These are phyloP conservation scores for Bremia lactucae DNA, from an alignment of 352 stramenopile species.

Conservation along the genomic window DNA sequence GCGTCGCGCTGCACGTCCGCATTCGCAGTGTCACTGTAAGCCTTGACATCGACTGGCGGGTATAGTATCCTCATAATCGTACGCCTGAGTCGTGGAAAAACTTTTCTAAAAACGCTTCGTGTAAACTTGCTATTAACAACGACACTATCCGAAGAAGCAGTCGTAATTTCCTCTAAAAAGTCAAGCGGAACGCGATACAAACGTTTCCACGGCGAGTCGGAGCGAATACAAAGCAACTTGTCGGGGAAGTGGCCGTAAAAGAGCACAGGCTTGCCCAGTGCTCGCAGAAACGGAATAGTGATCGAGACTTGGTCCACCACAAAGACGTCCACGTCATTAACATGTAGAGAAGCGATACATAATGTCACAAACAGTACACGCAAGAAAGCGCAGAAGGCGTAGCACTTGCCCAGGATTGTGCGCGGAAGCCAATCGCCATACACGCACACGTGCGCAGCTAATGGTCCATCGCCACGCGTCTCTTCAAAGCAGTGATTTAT, in stretches of 20 bases:
- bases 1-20: conserved; percentile 25
- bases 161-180: conserved; percentile 89
- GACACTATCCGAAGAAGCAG: conserved; percentile 86
- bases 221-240: conserved; percentile 86
- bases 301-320: conserved; percentile 80
- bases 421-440: conserved; percentile 91
- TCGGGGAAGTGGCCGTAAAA: conserved; percentile 99
- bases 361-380: conserved; percentile 90
- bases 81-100: conserved; percentile 69
- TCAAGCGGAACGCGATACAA: conserved; percentile 90
- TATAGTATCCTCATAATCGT: conserved; percentile 87
- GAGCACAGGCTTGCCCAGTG: conserved; percentile 76
- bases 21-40: conserved; percentile 34
- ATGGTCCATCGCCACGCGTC: conserved; percentile 64
- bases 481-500: conserved; percentile 92
- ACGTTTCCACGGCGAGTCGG: conserved; percentile 54
- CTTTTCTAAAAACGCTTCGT: conserved; percentile 75
- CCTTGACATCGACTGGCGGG: conserved; percentile 85
- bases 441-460: conserved; percentile 79
- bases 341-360: conserved; percentile 27
- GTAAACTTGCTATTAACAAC: conserved; percentile 97
- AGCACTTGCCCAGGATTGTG: conserved; percentile 79
- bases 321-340: conserved; percentile 55
- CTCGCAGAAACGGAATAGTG: conserved; percentile 64
- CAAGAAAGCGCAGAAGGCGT: conserved; percentile 89